Conservation (phyloP, 2,329 filamentous ascomycete species). For the Proliferodiscus dingleyae region DNA sequence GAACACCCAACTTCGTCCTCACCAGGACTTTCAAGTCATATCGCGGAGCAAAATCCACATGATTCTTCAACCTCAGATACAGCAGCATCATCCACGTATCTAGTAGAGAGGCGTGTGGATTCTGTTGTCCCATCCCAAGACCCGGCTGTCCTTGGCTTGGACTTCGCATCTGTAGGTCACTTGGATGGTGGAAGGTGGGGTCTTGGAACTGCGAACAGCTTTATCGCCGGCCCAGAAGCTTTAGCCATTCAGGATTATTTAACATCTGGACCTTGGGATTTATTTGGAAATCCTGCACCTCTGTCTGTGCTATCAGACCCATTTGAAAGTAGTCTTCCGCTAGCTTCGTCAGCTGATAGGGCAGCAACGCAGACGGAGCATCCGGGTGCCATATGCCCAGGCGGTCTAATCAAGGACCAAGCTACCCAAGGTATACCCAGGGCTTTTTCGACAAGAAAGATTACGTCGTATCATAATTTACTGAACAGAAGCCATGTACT, state of each 20-base stretch:
- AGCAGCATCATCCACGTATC: neutral
- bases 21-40: neutral
- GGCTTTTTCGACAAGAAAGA: constrained; percentile 9
- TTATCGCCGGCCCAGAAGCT: too few relatives aligned
- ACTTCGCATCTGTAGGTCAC: neutral
- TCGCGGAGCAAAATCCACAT: too few relatives aligned
- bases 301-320: neutral
- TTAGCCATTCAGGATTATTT: neutral
- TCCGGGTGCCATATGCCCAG: neutral
- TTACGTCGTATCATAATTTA: constrained; percentile 1
- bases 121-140: neutral
- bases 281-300: neutral
- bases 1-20: neutral
- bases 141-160: neutral
- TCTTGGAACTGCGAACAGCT: neutral
- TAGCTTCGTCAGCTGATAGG: neutral
- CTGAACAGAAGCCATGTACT: constrained; percentile 16
- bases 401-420: neutral
- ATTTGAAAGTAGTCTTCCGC: neutral
- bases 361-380: neutral
- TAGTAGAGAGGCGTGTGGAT: neutral
- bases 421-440: constrained; percentile 2
- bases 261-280: too few relatives aligned
- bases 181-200: neutral
- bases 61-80: neutral